Percentiles rank a stretch among this genome's conserved stretches.
Evolutionary conservation across 2,329 filamentous ascomycete genomes (phyloP).

Genomic region (Laburnicola sp.): DNA sequence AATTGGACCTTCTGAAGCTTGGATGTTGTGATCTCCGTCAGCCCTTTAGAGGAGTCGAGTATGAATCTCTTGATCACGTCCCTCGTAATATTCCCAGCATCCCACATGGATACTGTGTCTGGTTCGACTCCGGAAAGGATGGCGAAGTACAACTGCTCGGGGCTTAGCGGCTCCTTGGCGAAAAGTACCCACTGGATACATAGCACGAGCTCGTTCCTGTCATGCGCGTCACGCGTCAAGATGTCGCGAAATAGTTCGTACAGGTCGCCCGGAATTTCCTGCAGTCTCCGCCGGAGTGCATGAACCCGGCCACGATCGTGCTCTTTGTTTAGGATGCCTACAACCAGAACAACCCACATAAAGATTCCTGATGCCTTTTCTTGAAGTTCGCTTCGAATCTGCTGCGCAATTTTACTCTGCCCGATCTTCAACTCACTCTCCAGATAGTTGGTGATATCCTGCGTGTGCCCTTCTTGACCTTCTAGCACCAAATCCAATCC

Average conservation of each 20-base stretch:
- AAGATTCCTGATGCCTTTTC: conserved; percentile 39
- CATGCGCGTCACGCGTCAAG: background rate
- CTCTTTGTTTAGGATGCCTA: too few species aligned
- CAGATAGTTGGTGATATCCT: conserved; percentile 22
- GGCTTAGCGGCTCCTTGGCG: background rate
- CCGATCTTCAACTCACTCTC: conserved; percentile 14
- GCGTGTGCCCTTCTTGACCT: conserved; percentile 33
- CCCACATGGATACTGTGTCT: conserved; percentile 17
- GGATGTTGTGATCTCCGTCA: conserved; percentile 16
- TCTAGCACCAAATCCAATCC: conserved; percentile 40
- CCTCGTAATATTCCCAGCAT: conserved; percentile 23
- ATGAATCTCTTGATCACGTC: conserved; percentile 16
- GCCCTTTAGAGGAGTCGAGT: conserved; percentile 18
- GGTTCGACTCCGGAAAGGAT: conserved; percentile 6
- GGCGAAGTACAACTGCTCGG: conserved; percentile 9
- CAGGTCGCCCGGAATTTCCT: background rate
- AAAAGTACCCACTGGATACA: conserved; percentile 7
- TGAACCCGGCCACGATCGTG: too few species aligned
- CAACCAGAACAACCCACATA: too few species aligned
- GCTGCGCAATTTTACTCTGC: conserved; percentile 4
- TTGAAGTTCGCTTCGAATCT: conserved; percentile 33
- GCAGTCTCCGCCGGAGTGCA: too few species aligned
- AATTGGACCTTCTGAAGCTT: conserved; percentile 1
- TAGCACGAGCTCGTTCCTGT: background rate
- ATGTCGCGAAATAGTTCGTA: conserved; percentile 1